Evolutionary conservation across 306 rosid species (phyloP).

Genomic region (Sicyos baderoa): DNA sequence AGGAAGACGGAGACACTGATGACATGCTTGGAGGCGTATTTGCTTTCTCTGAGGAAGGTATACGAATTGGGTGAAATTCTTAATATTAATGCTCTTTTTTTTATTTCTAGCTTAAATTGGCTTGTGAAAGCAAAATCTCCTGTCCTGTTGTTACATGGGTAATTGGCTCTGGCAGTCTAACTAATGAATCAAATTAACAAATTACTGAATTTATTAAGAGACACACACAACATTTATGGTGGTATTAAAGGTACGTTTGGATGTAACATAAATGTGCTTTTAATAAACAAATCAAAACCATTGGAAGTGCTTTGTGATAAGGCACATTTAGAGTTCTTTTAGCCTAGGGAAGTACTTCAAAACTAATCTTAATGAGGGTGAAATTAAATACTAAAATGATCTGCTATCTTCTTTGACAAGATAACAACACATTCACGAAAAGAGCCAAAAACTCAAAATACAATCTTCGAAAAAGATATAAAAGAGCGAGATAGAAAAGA

Average conservation of each 20-base stretch:
- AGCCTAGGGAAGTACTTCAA: not conserved
- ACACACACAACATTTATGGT: not conserved
- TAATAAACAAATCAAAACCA: not conserved
- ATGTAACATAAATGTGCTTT: not conserved
- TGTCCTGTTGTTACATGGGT: not conserved
- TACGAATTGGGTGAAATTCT: not conserved
- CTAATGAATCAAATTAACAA: not conserved
- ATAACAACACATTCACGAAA: no score
- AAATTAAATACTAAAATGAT: not conserved
- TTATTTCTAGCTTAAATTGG: not conserved
- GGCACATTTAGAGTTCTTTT: not conserved
- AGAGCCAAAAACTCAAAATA: no score
- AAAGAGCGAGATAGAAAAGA: no score
- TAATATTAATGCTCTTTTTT: not conserved
- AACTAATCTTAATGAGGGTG: not conserved
- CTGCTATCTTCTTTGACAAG: not conserved
- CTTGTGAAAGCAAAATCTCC: conserved; percentile 8
- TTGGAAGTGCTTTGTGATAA: not conserved
- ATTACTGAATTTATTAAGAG: not conserved
- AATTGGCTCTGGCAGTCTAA: conserved; percentile 3
- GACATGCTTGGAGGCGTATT: conserved; percentile 79
- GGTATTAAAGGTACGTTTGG: not conserved
- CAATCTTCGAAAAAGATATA: no score
- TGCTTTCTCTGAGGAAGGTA: conserved; percentile 89
- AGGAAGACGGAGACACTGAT: conserved; percentile 62